Percentiles rank a stretch among this genome's conserved stretches.
phyloP scores from a whole-genome alignment of 2,329 filamentous ascomycete species.

The Penicillium freii region DNA sequence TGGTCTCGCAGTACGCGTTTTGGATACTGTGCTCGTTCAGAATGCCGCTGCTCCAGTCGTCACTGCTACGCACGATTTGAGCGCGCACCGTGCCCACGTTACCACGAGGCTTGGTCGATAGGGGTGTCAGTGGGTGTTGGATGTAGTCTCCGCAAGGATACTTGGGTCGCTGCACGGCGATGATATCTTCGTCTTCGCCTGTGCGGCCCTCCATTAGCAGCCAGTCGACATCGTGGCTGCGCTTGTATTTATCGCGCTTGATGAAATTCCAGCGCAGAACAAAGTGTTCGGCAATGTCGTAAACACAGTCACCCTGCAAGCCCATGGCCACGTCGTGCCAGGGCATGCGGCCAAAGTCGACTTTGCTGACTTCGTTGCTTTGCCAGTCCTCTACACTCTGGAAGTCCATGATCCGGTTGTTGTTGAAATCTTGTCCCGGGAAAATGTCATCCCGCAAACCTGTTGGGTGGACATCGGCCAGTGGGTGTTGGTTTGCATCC shows the following conservation, averaged over 20 bases:
- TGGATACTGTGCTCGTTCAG: constrained; percentile 78
- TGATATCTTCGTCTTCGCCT: constrained; percentile 76
- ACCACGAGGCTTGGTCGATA: constrained; percentile 63
- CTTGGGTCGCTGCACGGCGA: constrained; percentile 83
- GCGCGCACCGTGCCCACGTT: constrained; percentile 73
- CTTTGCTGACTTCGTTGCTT: constrained; percentile 85
- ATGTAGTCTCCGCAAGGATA: constrained; percentile 87
- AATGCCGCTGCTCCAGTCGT: constrained; percentile 92
- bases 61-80: constrained; percentile 84
- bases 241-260: constrained; percentile 97
- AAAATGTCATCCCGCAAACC: constrained; percentile 81
- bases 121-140: constrained; percentile 70
- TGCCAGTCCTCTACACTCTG: constrained; percentile 89
- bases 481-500: constrained; percentile 80
- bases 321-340: constrained; percentile 98
- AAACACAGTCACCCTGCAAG: constrained; percentile 81
- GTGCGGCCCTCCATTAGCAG: constrained; percentile 73
- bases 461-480: constrained; percentile 83
- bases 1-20: constrained; percentile 81
- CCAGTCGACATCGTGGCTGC: constrained; percentile 80
- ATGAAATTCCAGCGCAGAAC: constrained; percentile 93
- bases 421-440: constrained; percentile 97
- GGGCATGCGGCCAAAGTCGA: constrained; percentile 90
- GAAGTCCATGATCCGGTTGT: constrained; percentile 95
- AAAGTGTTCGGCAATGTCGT: constrained; percentile 95